Evolutionary conservation across 441 rosid genomes (phyloP).

Genomic region (Erodium chrysanthum): DNA sequence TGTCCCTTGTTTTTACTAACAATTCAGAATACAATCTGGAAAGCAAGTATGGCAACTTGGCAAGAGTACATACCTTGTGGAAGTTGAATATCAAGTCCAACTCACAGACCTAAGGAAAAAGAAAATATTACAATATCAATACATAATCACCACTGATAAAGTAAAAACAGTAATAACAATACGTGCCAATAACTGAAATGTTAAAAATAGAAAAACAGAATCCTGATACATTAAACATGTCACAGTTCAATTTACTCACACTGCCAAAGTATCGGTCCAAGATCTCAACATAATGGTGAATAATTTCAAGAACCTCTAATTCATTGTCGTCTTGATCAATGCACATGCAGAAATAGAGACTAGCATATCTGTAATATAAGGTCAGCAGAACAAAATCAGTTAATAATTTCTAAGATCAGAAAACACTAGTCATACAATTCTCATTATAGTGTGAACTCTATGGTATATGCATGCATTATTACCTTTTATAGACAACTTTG

Average conservation of each 20-base stretch:
- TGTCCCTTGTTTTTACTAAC: background rate
- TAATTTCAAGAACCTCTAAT: conserved; percentile 80
- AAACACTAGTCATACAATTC: background rate
- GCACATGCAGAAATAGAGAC: conserved; percentile 98
- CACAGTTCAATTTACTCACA: conserved; percentile 40
- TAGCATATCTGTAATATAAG: conserved; percentile 67
- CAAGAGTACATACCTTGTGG: conserved; percentile 61
- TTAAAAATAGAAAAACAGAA: background rate
- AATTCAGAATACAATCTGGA: background rate
- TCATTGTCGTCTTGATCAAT: conserved; percentile 87
- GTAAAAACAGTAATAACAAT: background rate
- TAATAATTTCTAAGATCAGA: conserved; percentile 8
- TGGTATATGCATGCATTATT: background rate
- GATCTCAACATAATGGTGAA: conserved; percentile 89
- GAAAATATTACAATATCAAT: conserved; percentile 9
- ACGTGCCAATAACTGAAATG: too few species aligned
- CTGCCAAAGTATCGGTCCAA: conserved; percentile 96
- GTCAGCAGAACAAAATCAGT: conserved; percentile 14
- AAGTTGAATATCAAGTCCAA: conserved; percentile 75
- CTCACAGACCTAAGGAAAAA: conserved; percentile 52
- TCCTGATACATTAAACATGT: too few species aligned
- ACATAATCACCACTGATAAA: background rate
- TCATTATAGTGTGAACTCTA: background rate
- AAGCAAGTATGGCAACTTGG: conserved; percentile 2
- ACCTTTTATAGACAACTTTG: conserved; percentile 93